These are phyloP conservation scores for Corymbia calophylla DNA, from an alignment of 441 rosid species.

Conservation along the genomic window DNA sequence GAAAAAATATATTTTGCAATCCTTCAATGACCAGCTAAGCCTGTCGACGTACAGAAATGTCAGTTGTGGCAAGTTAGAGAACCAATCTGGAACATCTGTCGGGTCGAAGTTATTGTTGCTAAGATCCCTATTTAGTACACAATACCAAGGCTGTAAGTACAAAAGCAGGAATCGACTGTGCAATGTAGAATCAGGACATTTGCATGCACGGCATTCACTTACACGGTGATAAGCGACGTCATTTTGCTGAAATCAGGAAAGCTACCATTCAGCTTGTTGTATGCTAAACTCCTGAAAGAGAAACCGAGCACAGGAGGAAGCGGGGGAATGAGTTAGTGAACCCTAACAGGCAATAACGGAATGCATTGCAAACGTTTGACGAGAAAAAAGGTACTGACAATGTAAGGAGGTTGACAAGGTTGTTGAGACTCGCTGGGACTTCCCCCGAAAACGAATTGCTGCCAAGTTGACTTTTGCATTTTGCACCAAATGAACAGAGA, in stretches of 20 bases:
- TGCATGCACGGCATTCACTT: conserved; percentile 9
- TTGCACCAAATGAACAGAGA: neutral
- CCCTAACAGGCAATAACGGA: neutral
- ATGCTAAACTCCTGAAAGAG: conserved; percentile 61
- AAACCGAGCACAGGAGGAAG: neutral
- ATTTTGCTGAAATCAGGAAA: conserved; percentile 67
- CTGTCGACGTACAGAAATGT: conserved; percentile 57
- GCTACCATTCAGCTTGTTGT: conserved; percentile 63
- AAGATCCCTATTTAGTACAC: conserved; percentile 50
- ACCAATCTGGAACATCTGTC: conserved; percentile 73
- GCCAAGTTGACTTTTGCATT: conserved; percentile 68
- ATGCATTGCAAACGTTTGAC: too few relatives aligned
- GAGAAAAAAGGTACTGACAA: conserved; percentile 36
- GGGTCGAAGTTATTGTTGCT: conserved; percentile 75
- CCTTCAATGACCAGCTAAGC: too few relatives aligned
- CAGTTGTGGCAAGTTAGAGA: conserved; percentile 68
- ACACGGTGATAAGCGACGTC: conserved; percentile 69
- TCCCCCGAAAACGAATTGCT: conserved; percentile 55
- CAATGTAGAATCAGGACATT: neutral
- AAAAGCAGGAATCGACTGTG: neutral
- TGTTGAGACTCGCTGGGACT: conserved; percentile 59
- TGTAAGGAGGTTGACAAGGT: conserved; percentile 63
- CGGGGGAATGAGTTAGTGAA: neutral
- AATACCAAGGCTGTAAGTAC: neutral
- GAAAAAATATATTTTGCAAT: too few relatives aligned